phyloP scores from a whole-genome alignment of 305 asterid genomes.

The Fraxinus xanthoxyloides region DNA sequence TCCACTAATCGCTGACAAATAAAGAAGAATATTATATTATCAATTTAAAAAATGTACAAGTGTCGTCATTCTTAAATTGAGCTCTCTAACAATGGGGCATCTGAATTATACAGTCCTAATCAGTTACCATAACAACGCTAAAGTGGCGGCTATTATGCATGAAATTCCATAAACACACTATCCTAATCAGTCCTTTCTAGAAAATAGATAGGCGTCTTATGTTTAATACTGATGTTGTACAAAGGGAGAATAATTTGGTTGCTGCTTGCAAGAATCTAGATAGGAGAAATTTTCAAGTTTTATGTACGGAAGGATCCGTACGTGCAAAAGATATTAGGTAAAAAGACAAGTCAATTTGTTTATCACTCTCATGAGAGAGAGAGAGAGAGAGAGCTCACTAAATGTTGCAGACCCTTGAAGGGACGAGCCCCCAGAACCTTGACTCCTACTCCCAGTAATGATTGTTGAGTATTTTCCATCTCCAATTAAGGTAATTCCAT shows the following conservation, averaged over 20 bases:
- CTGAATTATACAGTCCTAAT: too few species aligned
- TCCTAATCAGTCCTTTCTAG: too few species aligned
- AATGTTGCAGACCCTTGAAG: conserved; percentile 66
- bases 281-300: background rate
- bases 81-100: too few species aligned
- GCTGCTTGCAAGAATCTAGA: background rate
- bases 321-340: background rate
- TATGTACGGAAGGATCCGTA: background rate
- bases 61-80: background rate
- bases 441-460: conserved; percentile 45
- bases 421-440: conserved; percentile 43
- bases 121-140: too few species aligned
- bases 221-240: too few species aligned
- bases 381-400: conserved; percentile 31
- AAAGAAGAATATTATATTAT: background rate
- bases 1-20: conserved; percentile 44
- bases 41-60: too few species aligned
- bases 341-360: background rate
- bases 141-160: too few species aligned
- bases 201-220: too few species aligned
- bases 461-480: conserved; percentile 67
- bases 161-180: background rate
- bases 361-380: background rate
- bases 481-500: conserved; percentile 69
- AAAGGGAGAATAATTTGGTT: too few species aligned